Percentiles rank a stretch among this genome's conserved stretches.
Conservation (phyloP, 164 flowering plant species). For the Tetracentron sinense region DNA sequence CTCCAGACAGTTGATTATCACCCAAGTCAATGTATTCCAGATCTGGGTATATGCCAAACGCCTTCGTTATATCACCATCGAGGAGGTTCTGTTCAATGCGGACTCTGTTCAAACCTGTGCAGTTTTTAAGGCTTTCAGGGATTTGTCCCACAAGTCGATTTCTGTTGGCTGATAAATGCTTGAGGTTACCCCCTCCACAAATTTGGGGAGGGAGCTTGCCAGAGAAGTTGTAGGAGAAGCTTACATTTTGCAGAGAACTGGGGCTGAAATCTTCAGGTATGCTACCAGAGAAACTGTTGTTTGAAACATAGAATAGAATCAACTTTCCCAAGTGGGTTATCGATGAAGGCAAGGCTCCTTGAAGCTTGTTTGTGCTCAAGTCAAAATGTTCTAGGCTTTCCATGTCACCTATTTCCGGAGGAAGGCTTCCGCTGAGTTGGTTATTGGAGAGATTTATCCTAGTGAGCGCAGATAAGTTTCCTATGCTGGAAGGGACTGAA, state of each 20-base stretch:
- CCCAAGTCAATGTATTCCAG: slow-evolving; percentile 22
- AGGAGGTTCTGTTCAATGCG: slow-evolving; percentile 6
- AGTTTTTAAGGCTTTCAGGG: slow-evolving; percentile 23
- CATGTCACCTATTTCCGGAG: slow-evolving; percentile 22
- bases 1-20: slow-evolving; percentile 26
- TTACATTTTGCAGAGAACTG: slow-evolving; percentile 1
- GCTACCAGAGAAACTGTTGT: slow-evolving; percentile 24
- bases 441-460: slow-evolving; percentile 13
- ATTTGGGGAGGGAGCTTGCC: slow-evolving; percentile 23
- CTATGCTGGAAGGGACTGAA: slow-evolving; percentile 20
- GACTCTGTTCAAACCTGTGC: slow-evolving; percentile 18
- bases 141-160: slow-evolving; percentile 23
- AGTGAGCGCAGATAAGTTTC: slow-evolving; percentile 12
- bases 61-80: slow-evolving; percentile 21
- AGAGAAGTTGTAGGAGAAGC: slow-evolving; percentile 23
- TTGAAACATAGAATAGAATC: slow-evolving; percentile 6
- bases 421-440: slow-evolving; percentile 20
- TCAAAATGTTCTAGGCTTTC: slow-evolving; percentile 10
- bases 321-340: slow-evolving; percentile 12
- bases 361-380: slow-evolving; percentile 12
- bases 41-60: slow-evolving; percentile 28
- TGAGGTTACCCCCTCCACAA: slow-evolving; percentile 18
- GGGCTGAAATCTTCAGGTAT: slow-evolving; percentile 28
- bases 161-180: slow-evolving; percentile 13
- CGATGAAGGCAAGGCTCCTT: slow-evolving; percentile 24